These are phyloP conservation scores for Croton setiger DNA, from an alignment of 441 rosid genomes.

Conservation along the genomic window DNA sequence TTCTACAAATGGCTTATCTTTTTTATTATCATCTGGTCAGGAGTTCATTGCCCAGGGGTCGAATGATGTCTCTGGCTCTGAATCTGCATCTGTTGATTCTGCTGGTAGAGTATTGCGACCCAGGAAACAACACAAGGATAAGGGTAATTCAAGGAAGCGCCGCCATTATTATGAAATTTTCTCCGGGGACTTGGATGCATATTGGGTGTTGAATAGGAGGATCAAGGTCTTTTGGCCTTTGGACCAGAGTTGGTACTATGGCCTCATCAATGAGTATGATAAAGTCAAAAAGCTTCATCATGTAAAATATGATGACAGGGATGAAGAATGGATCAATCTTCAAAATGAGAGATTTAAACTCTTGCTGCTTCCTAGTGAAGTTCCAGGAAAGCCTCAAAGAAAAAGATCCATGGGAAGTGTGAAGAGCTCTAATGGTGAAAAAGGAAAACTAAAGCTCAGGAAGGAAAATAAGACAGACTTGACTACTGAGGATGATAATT, in stretches of 20 bases:
- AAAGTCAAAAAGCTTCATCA: slow-evolving; percentile 76
- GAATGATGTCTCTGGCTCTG: slow-evolving; percentile 41
- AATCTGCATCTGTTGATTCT: slow-evolving; percentile 50
- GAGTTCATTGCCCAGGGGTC: slow-evolving; percentile 30
- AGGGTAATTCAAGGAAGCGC: slow-evolving; percentile 59
- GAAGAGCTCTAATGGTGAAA: slow-evolving; percentile 30
- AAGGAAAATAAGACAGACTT: slow-evolving; percentile 41
- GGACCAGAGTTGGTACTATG: slow-evolving; percentile 89
- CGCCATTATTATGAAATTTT: slow-evolving; percentile 84
- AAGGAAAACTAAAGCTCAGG: slow-evolving; percentile 33
- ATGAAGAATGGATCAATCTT: slow-evolving; percentile 92
- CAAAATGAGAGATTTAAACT: slow-evolving; percentile 84
- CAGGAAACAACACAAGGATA: slow-evolving; percentile 51
- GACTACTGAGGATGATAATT: slow-evolving; percentile 49
- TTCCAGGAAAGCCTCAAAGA: slow-evolving; percentile 47
- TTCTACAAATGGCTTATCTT: slow-evolving; percentile 38
- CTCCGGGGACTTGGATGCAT: slow-evolving; percentile 58
- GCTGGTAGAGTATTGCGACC: slow-evolving; percentile 78
- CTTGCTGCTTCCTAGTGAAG: slow-evolving; percentile 76
- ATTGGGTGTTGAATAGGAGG: slow-evolving; percentile 67
- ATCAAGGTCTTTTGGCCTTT: slow-evolving; percentile 95
- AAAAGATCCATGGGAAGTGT: slow-evolving; percentile 39
- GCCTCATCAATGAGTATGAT: slow-evolving; percentile 75
- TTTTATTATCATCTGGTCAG: slow-evolving; percentile 39
- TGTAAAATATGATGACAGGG: slow-evolving; percentile 94